phyloP scores from a whole-genome alignment of 176 grass and related monocot genomes.

The Oryza nivara region DNA sequence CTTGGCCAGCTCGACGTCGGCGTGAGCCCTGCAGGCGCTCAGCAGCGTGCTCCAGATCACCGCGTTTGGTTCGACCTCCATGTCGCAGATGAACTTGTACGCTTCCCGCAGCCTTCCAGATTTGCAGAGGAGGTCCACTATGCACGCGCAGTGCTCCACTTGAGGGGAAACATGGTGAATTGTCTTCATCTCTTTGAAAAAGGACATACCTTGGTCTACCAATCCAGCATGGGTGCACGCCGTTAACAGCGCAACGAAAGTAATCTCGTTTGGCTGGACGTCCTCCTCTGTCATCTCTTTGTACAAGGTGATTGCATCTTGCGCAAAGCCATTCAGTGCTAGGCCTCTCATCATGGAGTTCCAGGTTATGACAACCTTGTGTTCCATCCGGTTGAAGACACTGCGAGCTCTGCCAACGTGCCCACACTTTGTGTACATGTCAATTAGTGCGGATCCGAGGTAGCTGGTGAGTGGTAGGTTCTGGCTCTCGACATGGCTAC shows the following conservation, averaged over 20 bases:
- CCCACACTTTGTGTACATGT: conserved; percentile 83
- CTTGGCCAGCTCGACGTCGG: conserved; percentile 64
- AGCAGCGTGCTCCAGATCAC: conserved; percentile 79
- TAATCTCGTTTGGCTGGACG: conserved; percentile 67
- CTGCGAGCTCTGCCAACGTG: conserved; percentile 56
- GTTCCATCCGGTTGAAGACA: conserved; percentile 68
- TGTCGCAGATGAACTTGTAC: conserved; percentile 73
- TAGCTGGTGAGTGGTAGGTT: conserved; percentile 55
- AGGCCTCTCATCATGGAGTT: conserved; percentile 88
- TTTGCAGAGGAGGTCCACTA: conserved; percentile 82
- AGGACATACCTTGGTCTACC: conserved; percentile 60
- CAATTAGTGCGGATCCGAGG: conserved; percentile 66
- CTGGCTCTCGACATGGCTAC: conserved; percentile 63
- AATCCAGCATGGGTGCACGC: conserved; percentile 81
- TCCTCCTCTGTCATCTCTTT: conserved; percentile 49
- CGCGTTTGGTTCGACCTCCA: conserved; percentile 69
- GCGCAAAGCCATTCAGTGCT: conserved; percentile 75
- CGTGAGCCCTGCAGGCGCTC: conserved; percentile 68
- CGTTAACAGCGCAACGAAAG: conserved; percentile 66
- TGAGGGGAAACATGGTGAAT: conserved; percentile 52
- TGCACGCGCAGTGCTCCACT: conserved; percentile 84
- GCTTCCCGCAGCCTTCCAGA: conserved; percentile 63
- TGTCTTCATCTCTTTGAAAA: conserved; percentile 62
- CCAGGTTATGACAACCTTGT: conserved; percentile 78
- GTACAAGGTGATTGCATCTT: conserved; percentile 55